Conservation (phyloP, 768 basidiomycete genomes). For the Termitomyces sp. region DNA sequence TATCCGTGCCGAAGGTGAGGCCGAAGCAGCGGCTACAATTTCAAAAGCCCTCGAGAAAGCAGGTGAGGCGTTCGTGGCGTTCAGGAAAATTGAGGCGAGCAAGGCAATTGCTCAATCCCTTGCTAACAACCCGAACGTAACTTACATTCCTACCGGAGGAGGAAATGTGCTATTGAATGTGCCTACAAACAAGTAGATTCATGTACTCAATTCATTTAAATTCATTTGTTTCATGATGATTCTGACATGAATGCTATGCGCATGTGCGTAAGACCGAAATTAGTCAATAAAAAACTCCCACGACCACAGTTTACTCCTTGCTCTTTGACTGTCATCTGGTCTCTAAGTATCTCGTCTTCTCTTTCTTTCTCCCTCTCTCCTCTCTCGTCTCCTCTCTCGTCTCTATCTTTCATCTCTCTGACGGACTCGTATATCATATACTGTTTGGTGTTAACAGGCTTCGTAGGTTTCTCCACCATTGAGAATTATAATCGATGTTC, state of each 20-base stretch:
- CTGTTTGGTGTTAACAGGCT: constrained; percentile 49
- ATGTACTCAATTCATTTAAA: not conserved
- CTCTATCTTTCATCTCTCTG: constrained; percentile 47
- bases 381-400: constrained; percentile 41
- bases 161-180: constrained; percentile 85
- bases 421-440: constrained; percentile 56
- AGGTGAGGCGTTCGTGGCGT: constrained; percentile 91
- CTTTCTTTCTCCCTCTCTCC: constrained; percentile 45
- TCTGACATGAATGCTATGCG: not conserved
- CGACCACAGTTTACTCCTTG: constrained; percentile 32
- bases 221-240: not conserved
- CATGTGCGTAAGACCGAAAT: constrained; percentile 12
- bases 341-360: constrained; percentile 39
- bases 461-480: constrained; percentile 34
- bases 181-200: constrained; percentile 48
- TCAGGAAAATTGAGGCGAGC: constrained; percentile 96
- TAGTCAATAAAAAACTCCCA: constrained; percentile 37
- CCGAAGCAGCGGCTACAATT: constrained; percentile 93
- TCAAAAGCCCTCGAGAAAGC: constrained; percentile 89
- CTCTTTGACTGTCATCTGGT: constrained; percentile 46
- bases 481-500: not conserved
- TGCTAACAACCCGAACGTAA: constrained; percentile 76
- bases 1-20: constrained; percentile 97
- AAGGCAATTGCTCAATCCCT: constrained; percentile 94
- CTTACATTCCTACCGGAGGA: constrained; percentile 81